Conservation (phyloP, 2,329 filamentous ascomycete species). For the Cladophialophora exuberans region DNA sequence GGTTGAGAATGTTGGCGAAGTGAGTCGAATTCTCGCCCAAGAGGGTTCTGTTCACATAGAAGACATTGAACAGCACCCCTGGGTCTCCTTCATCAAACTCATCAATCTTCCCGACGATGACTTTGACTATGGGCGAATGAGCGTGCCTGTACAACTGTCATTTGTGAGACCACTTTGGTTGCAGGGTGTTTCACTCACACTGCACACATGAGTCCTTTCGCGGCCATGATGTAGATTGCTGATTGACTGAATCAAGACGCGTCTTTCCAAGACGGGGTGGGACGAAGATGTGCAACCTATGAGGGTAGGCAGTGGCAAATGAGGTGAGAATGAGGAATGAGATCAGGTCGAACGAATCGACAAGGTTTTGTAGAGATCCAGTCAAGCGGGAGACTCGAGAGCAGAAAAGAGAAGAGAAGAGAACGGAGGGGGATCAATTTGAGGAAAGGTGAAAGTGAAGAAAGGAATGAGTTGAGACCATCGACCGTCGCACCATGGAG, state of each 20-base stretch:
- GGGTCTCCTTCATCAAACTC: conserved; percentile 1
- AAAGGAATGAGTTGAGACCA: no score
- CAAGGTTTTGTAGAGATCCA: no score
- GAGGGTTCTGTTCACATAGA: conserved; percentile 19
- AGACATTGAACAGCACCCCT: conserved; percentile 14
- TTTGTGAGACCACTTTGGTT: neutral
- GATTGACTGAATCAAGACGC: neutral
- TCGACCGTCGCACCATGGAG: no score
- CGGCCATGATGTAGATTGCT: neutral
- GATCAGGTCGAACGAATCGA: no score
- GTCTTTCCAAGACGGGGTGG: no score
- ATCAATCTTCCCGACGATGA: conserved; percentile 11
- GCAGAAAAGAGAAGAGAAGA: no score
- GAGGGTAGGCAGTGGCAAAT: no score
- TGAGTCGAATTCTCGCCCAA: conserved; percentile 13
- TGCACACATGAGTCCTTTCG: neutral
- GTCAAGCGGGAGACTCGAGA: no score
- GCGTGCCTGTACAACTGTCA: conserved; percentile 13
- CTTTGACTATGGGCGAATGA: conserved; percentile 16
- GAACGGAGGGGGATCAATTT: no score
- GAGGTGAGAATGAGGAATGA: no score
- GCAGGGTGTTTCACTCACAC: neutral
- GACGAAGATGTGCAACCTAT: no score
- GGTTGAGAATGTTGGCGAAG: conserved; percentile 19
- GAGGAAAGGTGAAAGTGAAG: no score